A percentile compares a stretch with the other conserved stretches of the same genome.
Conservation (phyloP, 768 basidiomycete species). For the Leccinum subtestaceum region DNA sequence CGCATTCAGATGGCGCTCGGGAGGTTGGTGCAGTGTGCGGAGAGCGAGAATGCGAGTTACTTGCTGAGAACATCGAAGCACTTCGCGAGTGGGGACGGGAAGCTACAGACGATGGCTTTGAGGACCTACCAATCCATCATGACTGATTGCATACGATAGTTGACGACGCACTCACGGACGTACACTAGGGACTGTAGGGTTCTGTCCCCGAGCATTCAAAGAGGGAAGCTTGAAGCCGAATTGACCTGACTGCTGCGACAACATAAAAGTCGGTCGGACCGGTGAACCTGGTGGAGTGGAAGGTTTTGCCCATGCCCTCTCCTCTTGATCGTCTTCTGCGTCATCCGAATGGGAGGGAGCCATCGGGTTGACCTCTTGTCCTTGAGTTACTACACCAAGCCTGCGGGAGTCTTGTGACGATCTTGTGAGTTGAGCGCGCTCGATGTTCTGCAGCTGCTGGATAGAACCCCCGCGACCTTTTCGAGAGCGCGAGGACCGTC, state of each 20-base stretch:
- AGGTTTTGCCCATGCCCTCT: not conserved
- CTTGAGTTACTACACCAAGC: not conserved
- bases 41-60: not conserved
- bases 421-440: not conserved
- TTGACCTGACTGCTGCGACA: not conserved
- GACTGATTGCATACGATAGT: not conserved
- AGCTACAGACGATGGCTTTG: not conserved
- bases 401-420: not conserved
- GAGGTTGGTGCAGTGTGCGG: not conserved
- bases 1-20: not conserved
- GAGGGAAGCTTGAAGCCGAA: not conserved
- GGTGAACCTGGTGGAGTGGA: not conserved
- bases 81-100: not conserved
- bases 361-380: not conserved
- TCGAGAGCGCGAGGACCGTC: not conserved
- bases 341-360: not conserved
- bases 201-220: not conserved
- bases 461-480: not conserved
- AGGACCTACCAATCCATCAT: not conserved
- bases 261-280: not conserved
- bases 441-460: not conserved
- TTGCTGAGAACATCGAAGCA: not conserved
- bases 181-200: too few relatives aligned
- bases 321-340: not conserved
- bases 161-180: not conserved